These are phyloP conservation scores for Penicillium ochrochloron DNA, from an alignment of 495 filamentous ascomycete genomes.

Conservation along the genomic window DNA sequence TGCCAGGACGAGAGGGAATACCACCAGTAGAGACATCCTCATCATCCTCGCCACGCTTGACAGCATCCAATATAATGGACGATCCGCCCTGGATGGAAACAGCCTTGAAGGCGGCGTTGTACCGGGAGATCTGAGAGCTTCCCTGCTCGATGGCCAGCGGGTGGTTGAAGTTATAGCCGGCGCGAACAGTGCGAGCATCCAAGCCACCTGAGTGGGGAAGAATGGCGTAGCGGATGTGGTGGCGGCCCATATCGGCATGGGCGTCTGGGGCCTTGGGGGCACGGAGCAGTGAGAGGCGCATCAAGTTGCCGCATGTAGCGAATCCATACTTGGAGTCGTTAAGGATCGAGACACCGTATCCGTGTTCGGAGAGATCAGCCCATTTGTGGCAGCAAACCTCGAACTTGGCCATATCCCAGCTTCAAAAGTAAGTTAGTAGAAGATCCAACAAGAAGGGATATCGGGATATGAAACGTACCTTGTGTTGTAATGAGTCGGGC, in stretches of 20 bases:
- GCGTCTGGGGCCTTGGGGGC: slow-evolving; percentile 96
- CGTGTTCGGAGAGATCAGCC: slow-evolving; percentile 92
- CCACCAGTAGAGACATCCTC: slow-evolving; percentile 79
- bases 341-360: slow-evolving; percentile 89
- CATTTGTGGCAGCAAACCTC: slow-evolving; percentile 98
- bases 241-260: slow-evolving; percentile 93
- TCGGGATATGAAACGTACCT: too few species aligned
- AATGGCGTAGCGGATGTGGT: slow-evolving; percentile 89
- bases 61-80: slow-evolving; percentile 75
- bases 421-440: slow-evolving; percentile 31
- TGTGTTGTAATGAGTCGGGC: slow-evolving; percentile 96
- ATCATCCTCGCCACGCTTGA: slow-evolving; percentile 96
- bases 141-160: slow-evolving; percentile 62
- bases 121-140: slow-evolving; percentile 14
- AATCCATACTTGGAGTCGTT: slow-evolving; percentile 99
- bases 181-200: slow-evolving; percentile 73
- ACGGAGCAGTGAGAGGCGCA: slow-evolving; percentile 88
- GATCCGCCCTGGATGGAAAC: slow-evolving; percentile 60
- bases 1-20: slow-evolving; percentile 68
- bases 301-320: slow-evolving; percentile 85
- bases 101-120: slow-evolving; percentile 45
- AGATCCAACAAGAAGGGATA: too few species aligned
- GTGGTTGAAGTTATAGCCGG: slow-evolving; percentile 89
- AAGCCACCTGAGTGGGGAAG: slow-evolving; percentile 79
- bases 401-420: slow-evolving; percentile 99